Percentiles rank a stretch among this genome's conserved stretches.
Conservation (phyloP, 2,329 filamentous ascomycete genomes). For the Alternaria gansuensis region DNA sequence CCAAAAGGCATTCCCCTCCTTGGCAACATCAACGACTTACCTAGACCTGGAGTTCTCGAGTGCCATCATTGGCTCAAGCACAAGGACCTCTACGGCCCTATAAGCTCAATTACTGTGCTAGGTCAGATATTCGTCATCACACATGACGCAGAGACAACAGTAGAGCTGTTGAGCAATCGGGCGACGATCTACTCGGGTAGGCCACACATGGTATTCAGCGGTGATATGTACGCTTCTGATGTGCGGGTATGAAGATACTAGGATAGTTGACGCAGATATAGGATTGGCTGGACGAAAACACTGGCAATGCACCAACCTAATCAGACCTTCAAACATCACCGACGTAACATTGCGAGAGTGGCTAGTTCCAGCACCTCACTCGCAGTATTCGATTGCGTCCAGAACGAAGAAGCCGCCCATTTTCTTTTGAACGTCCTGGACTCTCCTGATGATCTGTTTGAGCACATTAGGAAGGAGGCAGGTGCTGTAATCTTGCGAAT, state of each 20-base stretch:
- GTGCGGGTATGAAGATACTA: background rate
- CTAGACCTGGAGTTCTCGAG: slow-evolving; percentile 50
- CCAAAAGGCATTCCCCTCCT: slow-evolving; percentile 60
- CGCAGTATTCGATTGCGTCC: slow-evolving; percentile 38
- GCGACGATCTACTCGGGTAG: slow-evolving; percentile 32
- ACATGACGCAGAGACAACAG: slow-evolving; percentile 39
- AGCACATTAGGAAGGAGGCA: slow-evolving; percentile 42
- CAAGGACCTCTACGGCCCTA: slow-evolving; percentile 50
- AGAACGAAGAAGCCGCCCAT: slow-evolving; percentile 42
- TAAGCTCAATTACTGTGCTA: slow-evolving; percentile 43
- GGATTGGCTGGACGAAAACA: slow-evolving; percentile 41
- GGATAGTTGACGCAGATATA: slow-evolving; percentile 7
- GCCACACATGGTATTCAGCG: slow-evolving; percentile 36
- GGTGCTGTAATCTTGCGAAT: slow-evolving; percentile 42
- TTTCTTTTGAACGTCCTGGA: slow-evolving; percentile 40
- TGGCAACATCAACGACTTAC: slow-evolving; percentile 62
- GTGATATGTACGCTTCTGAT: slow-evolving; percentile 33
- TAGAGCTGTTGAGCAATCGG: slow-evolving; percentile 38
- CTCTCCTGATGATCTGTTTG: slow-evolving; percentile 33
- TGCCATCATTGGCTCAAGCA: slow-evolving; percentile 57
- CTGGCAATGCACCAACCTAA: slow-evolving; percentile 34
- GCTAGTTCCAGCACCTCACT: slow-evolving; percentile 33
- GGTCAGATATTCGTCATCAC: slow-evolving; percentile 45
- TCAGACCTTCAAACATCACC: slow-evolving; percentile 36
- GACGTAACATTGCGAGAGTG: slow-evolving; percentile 42